Base-by-base conservation (phyloP, 345 rosid species). In the Arabis hirsuta region DNA sequence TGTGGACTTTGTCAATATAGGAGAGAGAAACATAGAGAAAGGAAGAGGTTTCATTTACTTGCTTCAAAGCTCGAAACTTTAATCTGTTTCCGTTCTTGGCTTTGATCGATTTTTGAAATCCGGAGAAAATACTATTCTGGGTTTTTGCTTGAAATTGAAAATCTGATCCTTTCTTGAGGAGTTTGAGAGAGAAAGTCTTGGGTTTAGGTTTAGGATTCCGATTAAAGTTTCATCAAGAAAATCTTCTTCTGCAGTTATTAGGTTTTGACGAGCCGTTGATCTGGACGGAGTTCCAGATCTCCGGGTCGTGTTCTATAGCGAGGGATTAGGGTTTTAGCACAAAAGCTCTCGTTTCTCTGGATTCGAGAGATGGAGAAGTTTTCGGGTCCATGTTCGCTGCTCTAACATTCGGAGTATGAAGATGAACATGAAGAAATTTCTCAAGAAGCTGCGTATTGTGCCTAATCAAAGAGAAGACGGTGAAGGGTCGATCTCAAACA, bases 361-460 rank as follows among this genome's bases (percentile, higher is more conserved):
- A 39, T 56, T 73, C 39, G 12, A 41, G 55, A 71, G 87, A 87
- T 88, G 97, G 88, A 82, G 82, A 81, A 80, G 90, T 79, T 73
- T 78, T 56, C 73, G 78, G 85, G 85, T 76, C 64, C 83, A 82
- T 80, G 83, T 74, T 78, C 76, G 76, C 44, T 84, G 63, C 79
- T 81, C 74, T 89, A 80, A 81, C 80, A 85, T 80, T 81, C 78
- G 67, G 32, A 52, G 67, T 47, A 36, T 62, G 78, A 73, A 78
- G 73, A 71, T 56, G 82, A 85, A 51, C 60, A 94, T 94, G 97
- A 94, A 86, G 95, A 90, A 89, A 53, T 58, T 94, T 74, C 83
- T 94, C 22, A 94, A 94, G 88, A 94, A 89, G 82, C 85, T 94
- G n/a, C 97, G 86, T 72, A 80, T 85, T 41, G 62, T 61, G 82